These are phyloP conservation scores for Xylaria longipes DNA, from an alignment of 495 filamentous ascomycete genomes.

Conservation along the genomic window DNA sequence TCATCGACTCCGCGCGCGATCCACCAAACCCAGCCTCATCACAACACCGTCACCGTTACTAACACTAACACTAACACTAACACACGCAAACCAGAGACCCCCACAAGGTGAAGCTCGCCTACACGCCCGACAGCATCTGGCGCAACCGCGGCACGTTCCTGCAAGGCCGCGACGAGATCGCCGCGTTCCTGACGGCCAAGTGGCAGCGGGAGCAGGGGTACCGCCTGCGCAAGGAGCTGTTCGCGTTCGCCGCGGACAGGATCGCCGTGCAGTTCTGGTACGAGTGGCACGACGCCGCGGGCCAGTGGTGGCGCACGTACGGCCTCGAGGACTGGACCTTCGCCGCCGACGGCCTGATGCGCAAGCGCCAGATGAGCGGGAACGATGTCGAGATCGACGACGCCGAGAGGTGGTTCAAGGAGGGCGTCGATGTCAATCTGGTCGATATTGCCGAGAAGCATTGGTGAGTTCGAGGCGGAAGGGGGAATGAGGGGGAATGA, in stretches of 20 bases:
- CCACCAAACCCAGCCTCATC: too few relatives aligned
- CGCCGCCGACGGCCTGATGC: conserved; percentile 78
- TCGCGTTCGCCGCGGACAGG: conserved; percentile 71
- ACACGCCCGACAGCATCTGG: conserved; percentile 82
- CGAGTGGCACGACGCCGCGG: conserved; percentile 74
- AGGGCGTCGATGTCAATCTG: conserved; percentile 75
- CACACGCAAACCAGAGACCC: conserved; percentile 58
- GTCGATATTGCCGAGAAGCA: conserved; percentile 64
- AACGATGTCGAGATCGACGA: conserved; percentile 79
- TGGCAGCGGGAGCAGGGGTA: conserved; percentile 79
- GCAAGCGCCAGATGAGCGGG: conserved; percentile 90
- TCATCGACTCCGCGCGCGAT: too few relatives aligned
- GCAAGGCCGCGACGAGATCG: conserved; percentile 69
- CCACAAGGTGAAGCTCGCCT: conserved; percentile 68
- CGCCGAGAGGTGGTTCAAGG: conserved; percentile 69
- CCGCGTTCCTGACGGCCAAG: conserved; percentile 75
- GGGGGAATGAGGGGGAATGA: too few relatives aligned
- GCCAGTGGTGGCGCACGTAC: conserved; percentile 91
- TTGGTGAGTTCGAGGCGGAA: too few relatives aligned
- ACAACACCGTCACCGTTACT: too few relatives aligned
- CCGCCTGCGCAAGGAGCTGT: conserved; percentile 84
- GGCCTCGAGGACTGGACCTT: conserved; percentile 95
- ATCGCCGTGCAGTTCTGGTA: conserved; percentile 96
- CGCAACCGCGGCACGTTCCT: conserved; percentile 79
- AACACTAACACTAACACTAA: neutral